Evolutionary conservation across 1,284 basidiomycete species (phyloP).

Genomic region (Irpex lacteus): DNA sequence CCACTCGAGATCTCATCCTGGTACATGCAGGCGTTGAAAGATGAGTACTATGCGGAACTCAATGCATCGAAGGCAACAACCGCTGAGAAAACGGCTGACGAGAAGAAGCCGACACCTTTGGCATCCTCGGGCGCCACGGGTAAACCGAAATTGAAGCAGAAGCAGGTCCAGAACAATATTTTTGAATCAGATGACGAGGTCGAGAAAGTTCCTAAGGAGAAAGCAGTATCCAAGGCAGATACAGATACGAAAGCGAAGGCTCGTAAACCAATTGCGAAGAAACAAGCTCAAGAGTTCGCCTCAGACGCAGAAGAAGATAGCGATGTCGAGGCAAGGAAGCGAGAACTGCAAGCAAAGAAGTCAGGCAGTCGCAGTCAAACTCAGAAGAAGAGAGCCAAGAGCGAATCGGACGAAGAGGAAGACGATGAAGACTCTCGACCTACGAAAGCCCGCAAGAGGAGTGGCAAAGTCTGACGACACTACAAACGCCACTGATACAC

Average conservation of each 20-base stretch:
- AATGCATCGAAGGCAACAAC: slow-evolving; percentile 26
- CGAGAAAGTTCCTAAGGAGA: slow-evolving; percentile 21
- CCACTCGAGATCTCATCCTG: not conserved
- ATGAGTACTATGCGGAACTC: slow-evolving; percentile 50
- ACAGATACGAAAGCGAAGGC: slow-evolving; percentile 12
- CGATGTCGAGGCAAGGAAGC: slow-evolving; percentile 16
- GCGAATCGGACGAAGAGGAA: slow-evolving; percentile 21
- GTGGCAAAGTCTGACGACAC: slow-evolving; percentile 10
- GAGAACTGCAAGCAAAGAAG: slow-evolving; percentile 17
- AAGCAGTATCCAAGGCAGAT: not conserved
- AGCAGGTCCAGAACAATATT: slow-evolving; percentile 36
- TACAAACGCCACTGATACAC: not conserved
- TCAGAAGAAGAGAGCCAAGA: slow-evolving; percentile 2
- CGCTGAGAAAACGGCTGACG: slow-evolving; percentile 22
- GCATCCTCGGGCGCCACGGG: not conserved
- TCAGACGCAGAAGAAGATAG: slow-evolving; percentile 23
- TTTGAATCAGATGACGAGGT: slow-evolving; percentile 48
- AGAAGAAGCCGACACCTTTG: slow-evolving; percentile 13
- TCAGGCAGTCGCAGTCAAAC: slow-evolving; percentile 12
- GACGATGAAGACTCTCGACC: slow-evolving; percentile 25
- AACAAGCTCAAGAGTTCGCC: slow-evolving; percentile 17
- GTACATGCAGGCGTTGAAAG: slow-evolving; percentile 49
- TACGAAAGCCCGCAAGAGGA: slow-evolving; percentile 23
- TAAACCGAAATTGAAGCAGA: slow-evolving; percentile 42
- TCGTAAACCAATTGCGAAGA: slow-evolving; percentile 18